These are phyloP conservation scores for Suillus sp. DNA, from an alignment of 768 basidiomycete species.

Conservation along the genomic window DNA sequence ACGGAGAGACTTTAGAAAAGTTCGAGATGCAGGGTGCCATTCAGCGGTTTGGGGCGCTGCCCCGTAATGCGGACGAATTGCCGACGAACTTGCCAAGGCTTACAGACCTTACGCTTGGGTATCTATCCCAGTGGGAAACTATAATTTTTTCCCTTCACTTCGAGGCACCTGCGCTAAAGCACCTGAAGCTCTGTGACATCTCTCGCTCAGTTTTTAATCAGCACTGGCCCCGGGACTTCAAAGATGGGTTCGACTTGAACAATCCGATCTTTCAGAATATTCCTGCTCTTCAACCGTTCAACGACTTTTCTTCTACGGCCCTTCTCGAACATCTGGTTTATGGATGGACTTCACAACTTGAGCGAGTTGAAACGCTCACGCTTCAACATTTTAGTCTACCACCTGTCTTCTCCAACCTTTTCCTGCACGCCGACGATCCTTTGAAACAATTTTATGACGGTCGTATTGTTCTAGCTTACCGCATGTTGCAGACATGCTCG, in stretches of 20 bases:
- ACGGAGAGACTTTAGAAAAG: slow-evolving; percentile 9
- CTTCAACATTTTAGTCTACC: neutral
- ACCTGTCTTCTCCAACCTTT: neutral
- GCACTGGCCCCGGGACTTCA: neutral
- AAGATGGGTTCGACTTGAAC: neutral
- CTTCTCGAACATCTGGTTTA: slow-evolving; percentile 11
- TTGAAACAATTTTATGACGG: neutral
- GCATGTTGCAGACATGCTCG: neutral
- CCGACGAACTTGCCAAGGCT: slow-evolving; percentile 13
- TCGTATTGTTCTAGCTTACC: neutral
- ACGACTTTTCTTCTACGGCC: slow-evolving; percentile 3
- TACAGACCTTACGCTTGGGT: slow-evolving; percentile 10
- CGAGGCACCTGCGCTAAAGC: slow-evolving; percentile 10
- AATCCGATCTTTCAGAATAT: neutral
- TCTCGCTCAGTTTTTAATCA: neutral
- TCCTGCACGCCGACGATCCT: neutral
- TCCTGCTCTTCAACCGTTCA: neutral
- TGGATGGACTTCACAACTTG: neutral
- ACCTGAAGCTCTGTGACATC: slow-evolving; percentile 12
- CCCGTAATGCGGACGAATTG: neutral
- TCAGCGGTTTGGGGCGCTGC: neutral
- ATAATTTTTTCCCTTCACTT: neutral
- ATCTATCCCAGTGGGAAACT: slow-evolving; percentile 11
- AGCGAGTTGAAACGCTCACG: slow-evolving; percentile 12
- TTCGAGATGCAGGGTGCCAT: slow-evolving; percentile 13